phyloP scores from a whole-genome alignment of 352 stramenopile species.

The Phytophthora cryptogea region DNA sequence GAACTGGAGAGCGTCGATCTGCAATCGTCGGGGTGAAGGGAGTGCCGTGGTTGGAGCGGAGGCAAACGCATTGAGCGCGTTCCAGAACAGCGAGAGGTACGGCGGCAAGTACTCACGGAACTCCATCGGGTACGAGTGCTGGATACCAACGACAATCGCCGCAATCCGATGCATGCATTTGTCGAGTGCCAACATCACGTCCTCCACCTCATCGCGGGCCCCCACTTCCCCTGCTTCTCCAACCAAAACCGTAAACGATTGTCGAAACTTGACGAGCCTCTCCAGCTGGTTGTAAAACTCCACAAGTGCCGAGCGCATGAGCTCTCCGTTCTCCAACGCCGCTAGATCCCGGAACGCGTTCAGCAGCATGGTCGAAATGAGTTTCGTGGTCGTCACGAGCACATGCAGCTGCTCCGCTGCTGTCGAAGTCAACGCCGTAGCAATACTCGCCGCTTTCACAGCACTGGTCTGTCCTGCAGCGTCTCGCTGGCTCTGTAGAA shows the following conservation, averaged over 20 bases:
- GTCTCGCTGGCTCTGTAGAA: conserved; percentile 34
- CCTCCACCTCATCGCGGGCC: conserved; percentile 10
- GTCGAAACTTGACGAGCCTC: conserved; percentile 53
- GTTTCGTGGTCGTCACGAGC: conserved; percentile 60
- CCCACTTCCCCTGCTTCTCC: conserved; percentile 1
- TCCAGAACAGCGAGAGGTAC: conserved; percentile 75
- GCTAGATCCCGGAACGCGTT: conserved; percentile 74
- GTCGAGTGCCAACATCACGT: conserved; percentile 41
- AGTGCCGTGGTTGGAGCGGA: conserved; percentile 1
- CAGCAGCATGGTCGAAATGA: conserved; percentile 70
- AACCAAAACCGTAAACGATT: conserved; percentile 21
- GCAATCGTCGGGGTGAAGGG: conserved; percentile 38
- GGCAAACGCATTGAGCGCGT: conserved; percentile 42
- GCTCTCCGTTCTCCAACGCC: conserved; percentile 53
- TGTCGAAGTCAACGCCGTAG: conserved; percentile 10
- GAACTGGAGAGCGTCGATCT: conserved; percentile 82
- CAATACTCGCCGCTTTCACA: conserved; percentile 14
- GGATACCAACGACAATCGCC: conserved; percentile 63
- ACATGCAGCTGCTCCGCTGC: conserved; percentile 38
- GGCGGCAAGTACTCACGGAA: conserved; percentile 77
- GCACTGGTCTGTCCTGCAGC: conserved; percentile 7
- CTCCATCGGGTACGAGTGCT: conserved; percentile 85
- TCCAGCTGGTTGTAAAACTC: conserved; percentile 78
- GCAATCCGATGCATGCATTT: conserved; percentile 74
- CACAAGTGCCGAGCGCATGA: conserved; percentile 62